Evolutionary conservation across 768 basidiomycete species (phyloP), one percentile per base, ranked within the genome.

Genomic region (Hericium rajendrae): DNA sequence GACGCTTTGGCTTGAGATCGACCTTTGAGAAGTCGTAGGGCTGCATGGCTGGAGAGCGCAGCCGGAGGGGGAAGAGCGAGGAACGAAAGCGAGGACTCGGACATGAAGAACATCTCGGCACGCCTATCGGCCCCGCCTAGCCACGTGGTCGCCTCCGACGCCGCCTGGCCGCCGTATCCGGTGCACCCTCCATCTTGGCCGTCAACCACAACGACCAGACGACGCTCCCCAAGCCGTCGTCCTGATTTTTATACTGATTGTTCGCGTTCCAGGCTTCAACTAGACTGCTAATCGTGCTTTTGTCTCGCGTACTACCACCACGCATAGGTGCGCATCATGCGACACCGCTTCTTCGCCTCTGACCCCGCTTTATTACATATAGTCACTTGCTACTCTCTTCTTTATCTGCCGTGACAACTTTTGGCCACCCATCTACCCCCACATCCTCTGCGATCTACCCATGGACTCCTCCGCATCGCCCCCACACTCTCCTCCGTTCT

Each of bases 401-500:
- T 18, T 18, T 20, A 13, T 11, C 55, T 22, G 1, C 15, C 43
- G 10, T 46, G 43, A 6, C 43, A 9, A 16, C 43, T 6, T 46
- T 16, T 46, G 16, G 8, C 12, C 16, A 41, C 49, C 26, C 56
- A 43, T 54, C 38, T 32, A 41, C 37, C 11, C 43, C 10, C 43
- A 16, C 43, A 52, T 50, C 53, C 56, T 22, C 18, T 38, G 15
- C 49, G 16, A 24, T 16, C 15, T 15, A 50, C 16, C 48, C 48
- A 56, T 56, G 55, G 46, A 56, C 28, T 13, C 43, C 11, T 20
- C 52, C 15, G 13, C 28, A 6, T 18, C 54, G 49, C 54, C 51
- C 67, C 79, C 69, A 83, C 71, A 66, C 49, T 75, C 70, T 80
- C 80, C 49, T 32, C 49, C 59, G 79, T 82, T 61, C 79, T 91